Evolutionary conservation across 106 monocot genomes (phyloP).

Genomic region (Acorus gramineus): DNA sequence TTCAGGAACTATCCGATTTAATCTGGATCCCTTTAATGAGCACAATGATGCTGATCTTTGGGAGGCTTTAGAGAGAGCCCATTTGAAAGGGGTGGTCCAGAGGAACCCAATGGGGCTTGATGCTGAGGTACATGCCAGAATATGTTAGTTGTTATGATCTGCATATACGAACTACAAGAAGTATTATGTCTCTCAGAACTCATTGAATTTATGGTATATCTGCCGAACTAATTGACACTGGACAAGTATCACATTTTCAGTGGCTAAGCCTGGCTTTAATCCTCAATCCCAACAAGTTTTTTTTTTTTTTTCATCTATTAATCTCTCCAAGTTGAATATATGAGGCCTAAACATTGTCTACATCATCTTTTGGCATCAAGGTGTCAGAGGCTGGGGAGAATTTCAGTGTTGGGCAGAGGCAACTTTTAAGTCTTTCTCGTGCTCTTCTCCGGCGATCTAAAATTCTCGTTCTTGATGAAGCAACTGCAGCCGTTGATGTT

Average conservation of each 20-base stretch:
- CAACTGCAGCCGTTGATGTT: conserved; percentile 99
- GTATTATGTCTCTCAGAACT: no score
- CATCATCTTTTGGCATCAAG: conserved; percentile 9
- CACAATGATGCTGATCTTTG: conserved; percentile 99
- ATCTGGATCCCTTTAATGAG: conserved; percentile 97
- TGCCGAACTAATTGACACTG: no score
- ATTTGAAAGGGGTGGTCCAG: conserved; percentile 82
- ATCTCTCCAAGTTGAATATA: no score
- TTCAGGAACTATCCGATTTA: conserved; percentile 87
- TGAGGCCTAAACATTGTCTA: background rate
- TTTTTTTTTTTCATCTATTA: no score
- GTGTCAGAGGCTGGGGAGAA: conserved; percentile 94
- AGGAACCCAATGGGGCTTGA: conserved; percentile 85
- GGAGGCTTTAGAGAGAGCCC: conserved; percentile 95
- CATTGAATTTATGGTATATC: no score
- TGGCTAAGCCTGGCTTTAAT: no score
- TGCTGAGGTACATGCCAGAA: conserved; percentile 51
- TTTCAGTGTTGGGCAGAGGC: conserved; percentile 96
- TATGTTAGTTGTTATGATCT: background rate
- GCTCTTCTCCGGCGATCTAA: conserved; percentile 82
- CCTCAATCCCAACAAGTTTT: no score
- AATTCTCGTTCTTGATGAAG: conserved; percentile 99
- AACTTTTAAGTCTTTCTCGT: conserved; percentile 87
- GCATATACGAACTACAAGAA: no score
- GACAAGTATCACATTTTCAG: no score